These are phyloP conservation scores for Rhodamnia argentea DNA, from an alignment of 345 rosid genomes.

Conservation along the genomic window DNA sequence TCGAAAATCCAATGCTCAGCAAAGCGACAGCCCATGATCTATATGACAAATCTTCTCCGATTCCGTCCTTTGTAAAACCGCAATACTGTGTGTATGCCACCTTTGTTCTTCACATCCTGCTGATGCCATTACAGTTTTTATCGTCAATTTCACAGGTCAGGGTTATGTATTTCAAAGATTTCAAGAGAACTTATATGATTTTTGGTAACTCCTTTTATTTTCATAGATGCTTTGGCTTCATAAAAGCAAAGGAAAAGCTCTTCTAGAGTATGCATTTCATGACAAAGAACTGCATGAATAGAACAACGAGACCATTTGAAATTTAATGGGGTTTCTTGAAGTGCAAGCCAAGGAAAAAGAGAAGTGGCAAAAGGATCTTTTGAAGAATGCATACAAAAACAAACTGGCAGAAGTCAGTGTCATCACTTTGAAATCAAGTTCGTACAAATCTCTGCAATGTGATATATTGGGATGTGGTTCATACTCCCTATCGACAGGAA, in stretches of 20 bases:
- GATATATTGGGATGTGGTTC: too few relatives aligned
- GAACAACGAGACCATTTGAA: background rate
- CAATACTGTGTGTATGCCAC: background rate
- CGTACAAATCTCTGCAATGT: background rate
- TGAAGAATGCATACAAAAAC: background rate
- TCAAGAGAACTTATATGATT: background rate
- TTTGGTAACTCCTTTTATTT: background rate
- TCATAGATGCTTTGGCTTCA: background rate
- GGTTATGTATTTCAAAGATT: background rate
- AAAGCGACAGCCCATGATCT: background rate
- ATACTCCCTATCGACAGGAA: too few relatives aligned
- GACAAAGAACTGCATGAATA: background rate
- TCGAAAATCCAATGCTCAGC: background rate
- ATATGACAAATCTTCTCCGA: background rate
- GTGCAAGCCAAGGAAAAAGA: background rate
- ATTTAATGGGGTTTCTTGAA: background rate
- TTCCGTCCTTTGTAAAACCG: background rate
- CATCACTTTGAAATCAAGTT: background rate
- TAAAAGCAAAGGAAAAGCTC: background rate
- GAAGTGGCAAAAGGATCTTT: background rate
- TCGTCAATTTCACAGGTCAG: background rate
- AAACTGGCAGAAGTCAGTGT: background rate
- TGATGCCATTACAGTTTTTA: background rate
- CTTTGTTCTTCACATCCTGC: background rate
- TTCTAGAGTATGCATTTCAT: background rate